Percentiles rank a stretch among this genome's conserved stretches.
phyloP scores from a whole-genome alignment of 73 alveolate species.

The Diophrys appendiculata region DNA sequence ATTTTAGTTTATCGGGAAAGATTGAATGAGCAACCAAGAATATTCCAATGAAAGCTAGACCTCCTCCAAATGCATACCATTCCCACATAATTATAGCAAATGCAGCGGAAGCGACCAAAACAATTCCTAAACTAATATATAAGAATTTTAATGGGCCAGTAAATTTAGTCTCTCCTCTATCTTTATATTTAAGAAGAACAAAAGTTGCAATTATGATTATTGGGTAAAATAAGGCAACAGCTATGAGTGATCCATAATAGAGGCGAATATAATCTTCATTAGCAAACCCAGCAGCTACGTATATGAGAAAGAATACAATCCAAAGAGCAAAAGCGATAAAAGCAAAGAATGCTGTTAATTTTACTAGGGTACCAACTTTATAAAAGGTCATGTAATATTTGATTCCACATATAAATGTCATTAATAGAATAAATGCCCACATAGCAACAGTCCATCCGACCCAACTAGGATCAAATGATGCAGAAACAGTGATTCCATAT shows the following conservation, averaged over 20 bases:
- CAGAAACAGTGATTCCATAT: not conserved
- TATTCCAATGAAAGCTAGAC: not conserved
- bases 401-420: not conserved
- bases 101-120: not conserved
- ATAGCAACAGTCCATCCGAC: conserved; percentile 6
- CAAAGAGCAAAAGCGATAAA: not conserved
- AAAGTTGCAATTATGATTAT: not conserved
- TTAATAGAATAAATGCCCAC: not conserved
- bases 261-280: not conserved
- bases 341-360: not conserved
- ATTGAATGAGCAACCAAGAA: not conserved
- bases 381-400: conserved; percentile 5
- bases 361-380: not conserved
- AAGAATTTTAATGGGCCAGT: not conserved
- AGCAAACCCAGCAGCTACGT: not conserved
- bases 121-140: not conserved
- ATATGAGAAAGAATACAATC: not conserved
- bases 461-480: not conserved
- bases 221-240: not conserved
- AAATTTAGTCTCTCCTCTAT: conserved; percentile 1
- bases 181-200: not conserved
- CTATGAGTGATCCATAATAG: not conserved
- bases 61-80: not conserved
- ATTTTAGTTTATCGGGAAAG: not conserved
- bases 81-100: not conserved